A percentile compares a stretch with the other conserved stretches of the same genome.
phyloP scores from a whole-genome alignment of 83 land plant species.

The Thuja plicata region DNA sequence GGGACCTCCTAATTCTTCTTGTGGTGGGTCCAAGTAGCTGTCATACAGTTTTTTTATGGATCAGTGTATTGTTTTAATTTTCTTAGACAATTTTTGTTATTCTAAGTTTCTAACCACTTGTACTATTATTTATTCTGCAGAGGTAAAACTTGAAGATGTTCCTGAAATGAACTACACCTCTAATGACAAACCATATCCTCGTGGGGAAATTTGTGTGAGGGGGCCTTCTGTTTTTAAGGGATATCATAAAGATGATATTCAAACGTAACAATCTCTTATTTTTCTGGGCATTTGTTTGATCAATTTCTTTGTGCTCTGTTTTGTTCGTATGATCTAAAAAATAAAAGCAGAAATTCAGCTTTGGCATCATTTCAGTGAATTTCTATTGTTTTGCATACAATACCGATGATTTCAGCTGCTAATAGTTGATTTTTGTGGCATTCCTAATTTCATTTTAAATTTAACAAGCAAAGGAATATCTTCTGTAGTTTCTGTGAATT shows the following conservation, averaged over 20 bases:
- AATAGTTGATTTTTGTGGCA: neutral
- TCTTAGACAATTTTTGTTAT: neutral
- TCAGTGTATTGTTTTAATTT: neutral
- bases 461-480: neutral
- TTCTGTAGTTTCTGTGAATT: neutral
- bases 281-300: neutral
- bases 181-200: slow-evolving; percentile 89
- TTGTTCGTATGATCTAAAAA: neutral
- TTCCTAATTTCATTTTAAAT: neutral
- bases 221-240: slow-evolving; percentile 96
- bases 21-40: slow-evolving; percentile 50
- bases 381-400: neutral
- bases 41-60: neutral
- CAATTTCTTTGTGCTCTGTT: neutral
- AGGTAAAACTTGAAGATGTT: slow-evolving; percentile 97
- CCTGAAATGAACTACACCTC: slow-evolving; percentile 98
- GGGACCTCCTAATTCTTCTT: slow-evolving; percentile 92
- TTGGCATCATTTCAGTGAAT: neutral
- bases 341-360: neutral
- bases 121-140: slow-evolving; percentile 39
- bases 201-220: slow-evolving; percentile 98
- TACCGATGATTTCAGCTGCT: neutral
- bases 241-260: slow-evolving; percentile 92
- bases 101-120: neutral
- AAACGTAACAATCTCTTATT: slow-evolving; percentile 64